phyloP scores from a whole-genome alignment of 495 filamentous ascomycete species.

The Entonaema liquescens region DNA sequence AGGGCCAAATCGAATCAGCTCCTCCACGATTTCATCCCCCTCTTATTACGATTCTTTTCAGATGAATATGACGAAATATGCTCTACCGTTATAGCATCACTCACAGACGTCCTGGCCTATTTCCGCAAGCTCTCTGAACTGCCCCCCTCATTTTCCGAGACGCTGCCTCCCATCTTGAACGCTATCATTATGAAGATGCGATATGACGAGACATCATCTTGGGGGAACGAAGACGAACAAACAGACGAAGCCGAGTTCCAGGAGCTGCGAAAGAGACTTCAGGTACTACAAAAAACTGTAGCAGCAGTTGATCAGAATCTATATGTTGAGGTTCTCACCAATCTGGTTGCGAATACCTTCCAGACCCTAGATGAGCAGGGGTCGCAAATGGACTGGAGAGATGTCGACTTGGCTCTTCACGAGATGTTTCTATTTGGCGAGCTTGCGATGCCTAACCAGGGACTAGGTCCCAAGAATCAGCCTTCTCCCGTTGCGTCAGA shows the following conservation, averaged over 20 bases:
- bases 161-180: conserved; percentile 85
- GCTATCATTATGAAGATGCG: conserved; percentile 95
- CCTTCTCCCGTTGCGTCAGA: conserved; percentile 78
- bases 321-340: conserved; percentile 84
- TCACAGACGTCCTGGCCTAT: conserved; percentile 88
- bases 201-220: conserved; percentile 91
- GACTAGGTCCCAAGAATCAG: conserved; percentile 81
- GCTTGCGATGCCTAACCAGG: conserved; percentile 82
- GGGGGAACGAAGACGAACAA: conserved; percentile 93
- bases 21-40: conserved; percentile 81
- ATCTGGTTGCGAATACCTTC: conserved; percentile 84
- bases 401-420: conserved; percentile 93
- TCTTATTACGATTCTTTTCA: conserved; percentile 89
- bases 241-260: conserved; percentile 99
- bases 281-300: conserved; percentile 88
- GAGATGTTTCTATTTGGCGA: conserved; percentile 98
- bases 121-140: conserved; percentile 78
- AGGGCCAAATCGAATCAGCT: conserved; percentile 74
- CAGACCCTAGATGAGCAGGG: conserved; percentile 73
- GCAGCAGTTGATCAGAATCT: conserved; percentile 84
- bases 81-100: conserved; percentile 88
- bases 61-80: conserved; percentile 99
- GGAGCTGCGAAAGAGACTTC: conserved; percentile 86
- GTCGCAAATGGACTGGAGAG: conserved; percentile 86
- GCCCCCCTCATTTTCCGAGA: conserved; percentile 72